phyloP scores from a whole-genome alignment of 2,329 filamentous ascomycete genomes.

The Aspergillus sp. region DNA sequence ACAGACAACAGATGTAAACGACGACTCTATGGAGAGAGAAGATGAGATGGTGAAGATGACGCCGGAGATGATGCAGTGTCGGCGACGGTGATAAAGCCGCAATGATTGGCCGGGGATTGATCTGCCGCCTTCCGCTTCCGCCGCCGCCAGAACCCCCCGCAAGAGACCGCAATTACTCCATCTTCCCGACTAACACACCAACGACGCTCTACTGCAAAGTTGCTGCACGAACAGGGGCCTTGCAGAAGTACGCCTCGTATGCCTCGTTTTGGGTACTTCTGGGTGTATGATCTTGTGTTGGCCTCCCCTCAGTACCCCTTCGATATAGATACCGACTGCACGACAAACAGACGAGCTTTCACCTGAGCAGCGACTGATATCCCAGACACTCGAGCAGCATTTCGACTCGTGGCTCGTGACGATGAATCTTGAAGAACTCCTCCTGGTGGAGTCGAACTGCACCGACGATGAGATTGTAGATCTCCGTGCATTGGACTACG shows the following conservation, averaged over 20 bases:
- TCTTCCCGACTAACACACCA: too few relatives aligned
- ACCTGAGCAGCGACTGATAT: too few relatives aligned
- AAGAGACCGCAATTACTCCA: not conserved
- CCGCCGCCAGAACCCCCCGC: conserved; percentile 4
- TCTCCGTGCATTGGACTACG: conserved; percentile 52
- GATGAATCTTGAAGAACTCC: conserved; percentile 28
- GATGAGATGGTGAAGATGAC: not conserved
- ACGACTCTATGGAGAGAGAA: not conserved
- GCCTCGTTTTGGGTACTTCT: too few relatives aligned
- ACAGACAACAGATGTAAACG: not conserved
- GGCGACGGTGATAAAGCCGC: not conserved
- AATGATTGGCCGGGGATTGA: conserved; percentile 5
- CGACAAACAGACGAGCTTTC: too few relatives aligned
- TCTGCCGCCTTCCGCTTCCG: conserved; percentile 9
- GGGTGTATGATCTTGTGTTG: too few relatives aligned
- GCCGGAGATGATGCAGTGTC: conserved; percentile 2
- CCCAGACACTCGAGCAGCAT: not conserved
- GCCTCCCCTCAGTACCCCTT: too few relatives aligned
- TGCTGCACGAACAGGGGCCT: too few relatives aligned
- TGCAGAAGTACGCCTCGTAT: too few relatives aligned
- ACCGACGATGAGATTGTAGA: conserved; percentile 40
- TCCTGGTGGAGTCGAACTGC: conserved; percentile 22
- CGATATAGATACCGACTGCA: too few relatives aligned
- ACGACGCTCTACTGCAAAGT: too few relatives aligned
- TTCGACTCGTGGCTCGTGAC: too few relatives aligned